Conservation (phyloP, 345 rosid species). For the Boechera divaricarpa region DNA sequence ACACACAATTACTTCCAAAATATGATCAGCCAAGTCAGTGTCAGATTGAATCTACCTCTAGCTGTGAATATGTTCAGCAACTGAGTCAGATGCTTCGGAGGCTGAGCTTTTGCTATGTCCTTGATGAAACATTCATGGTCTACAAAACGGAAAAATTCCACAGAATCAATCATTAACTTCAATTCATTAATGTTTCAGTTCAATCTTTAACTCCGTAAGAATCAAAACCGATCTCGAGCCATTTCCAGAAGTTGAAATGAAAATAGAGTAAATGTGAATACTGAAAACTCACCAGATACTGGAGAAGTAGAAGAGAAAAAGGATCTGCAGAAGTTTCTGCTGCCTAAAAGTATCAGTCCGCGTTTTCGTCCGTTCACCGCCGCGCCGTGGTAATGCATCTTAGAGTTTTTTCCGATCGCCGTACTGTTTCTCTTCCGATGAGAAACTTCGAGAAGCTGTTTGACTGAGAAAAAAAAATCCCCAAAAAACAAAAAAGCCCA, state of each 20-base stretch:
- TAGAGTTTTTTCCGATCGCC: constrained; percentile 36
- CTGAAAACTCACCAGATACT: constrained; percentile 47
- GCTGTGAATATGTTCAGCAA: constrained; percentile 58
- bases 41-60: constrained; percentile 55
- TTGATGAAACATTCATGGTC: constrained; percentile 65
- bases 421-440: constrained; percentile 40
- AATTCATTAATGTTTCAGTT: not conserved
- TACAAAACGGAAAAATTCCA: constrained; percentile 34
- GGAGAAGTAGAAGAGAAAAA: constrained; percentile 45
- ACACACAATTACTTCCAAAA: not conserved
- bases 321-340: constrained; percentile 47
- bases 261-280: not conserved
- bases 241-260: not conserved
- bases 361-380: constrained; percentile 49
- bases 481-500: constrained; percentile 31
- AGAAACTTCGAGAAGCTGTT: constrained; percentile 21
- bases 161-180: constrained; percentile 18
- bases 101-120: constrained; percentile 65
- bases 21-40: constrained; percentile 1
- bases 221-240: not conserved
- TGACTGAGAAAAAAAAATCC: not conserved
- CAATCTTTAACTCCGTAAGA: not conserved
- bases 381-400: constrained; percentile 55
- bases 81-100: constrained; percentile 69
- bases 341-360: constrained; percentile 47